Base-by-base conservation (phyloP, 352 stramenopile genomes). In the Phytophthora foliorum region DNA sequence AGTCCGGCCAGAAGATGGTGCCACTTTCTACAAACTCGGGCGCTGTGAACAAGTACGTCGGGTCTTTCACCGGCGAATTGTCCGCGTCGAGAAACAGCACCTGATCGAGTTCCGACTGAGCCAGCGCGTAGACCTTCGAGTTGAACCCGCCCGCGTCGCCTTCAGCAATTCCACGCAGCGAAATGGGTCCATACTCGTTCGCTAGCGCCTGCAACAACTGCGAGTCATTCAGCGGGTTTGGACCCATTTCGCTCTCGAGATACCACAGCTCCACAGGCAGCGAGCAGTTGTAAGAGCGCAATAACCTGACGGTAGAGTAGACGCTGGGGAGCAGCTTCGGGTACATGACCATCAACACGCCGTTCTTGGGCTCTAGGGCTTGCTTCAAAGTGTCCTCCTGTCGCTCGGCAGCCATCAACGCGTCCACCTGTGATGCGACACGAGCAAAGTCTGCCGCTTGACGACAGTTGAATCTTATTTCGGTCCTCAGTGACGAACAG, bases 1-100 rank as follows among this genome's bases (percentile, higher is more conserved):
- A 89, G 44, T 90, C 82, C 0, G 82, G 82, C 80, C 80, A 90
- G 53, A 90, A 90, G 11, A 90, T 21, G 13, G 80, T 78, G 19
- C 80, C 82, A 0, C 56, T 75, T 32, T 63, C 60, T 7, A 59
- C 44, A 34, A 83, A 90, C 54, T 82, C 75, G 1, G 49, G 55
- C 5, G 69, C 58, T 14, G 73, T 24, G 65, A 90, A 90, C 22
- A 90, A 27, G 27, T 81, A 87, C 19, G 72, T 77, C 25, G 80
- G 81, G 36, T 90, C 75, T 45, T 61, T 65, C n/a, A 81, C 79
- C 4, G 80, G 78, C 8, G 84, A 46, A 57, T 88, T 88, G 46
- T 89, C 81, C 27, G 77, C 69, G 49, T 88, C 81, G 4, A 89
- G 65, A 51, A 89, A 84, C 11, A 88, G 54, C 16, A 86, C 45